A percentile compares a stretch with the other conserved stretches of the same genome.
Conservation (phyloP, 2,329 filamentous ascomycete species). For the Fusarium kyushuense region DNA sequence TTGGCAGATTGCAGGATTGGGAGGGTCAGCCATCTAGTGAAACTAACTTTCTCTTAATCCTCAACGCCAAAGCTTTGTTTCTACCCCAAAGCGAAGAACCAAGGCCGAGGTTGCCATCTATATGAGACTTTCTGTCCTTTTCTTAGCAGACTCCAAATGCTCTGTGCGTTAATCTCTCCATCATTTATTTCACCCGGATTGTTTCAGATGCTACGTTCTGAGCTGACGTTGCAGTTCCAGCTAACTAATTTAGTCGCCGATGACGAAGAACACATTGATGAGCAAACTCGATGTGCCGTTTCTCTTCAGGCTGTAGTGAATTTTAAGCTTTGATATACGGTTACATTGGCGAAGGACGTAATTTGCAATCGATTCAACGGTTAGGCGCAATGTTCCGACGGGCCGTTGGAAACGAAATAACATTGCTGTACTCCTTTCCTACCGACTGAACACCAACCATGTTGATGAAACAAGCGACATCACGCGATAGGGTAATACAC, state of each 20-base stretch:
- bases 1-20: constrained; percentile 7
- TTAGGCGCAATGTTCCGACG: not conserved
- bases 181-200: constrained; percentile 17
- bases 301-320: not conserved
- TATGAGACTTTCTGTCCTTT: constrained; percentile 14
- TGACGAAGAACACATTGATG: not conserved
- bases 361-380: constrained; percentile 2
- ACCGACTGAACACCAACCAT: not conserved
- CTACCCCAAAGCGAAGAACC: not conserved
- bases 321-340: not conserved
- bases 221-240: constrained; percentile 4
- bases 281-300: not conserved
- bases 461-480: constrained; percentile 18
- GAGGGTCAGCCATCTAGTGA: not conserved
- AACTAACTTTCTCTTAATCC: constrained; percentile 3
- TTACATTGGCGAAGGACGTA: not conserved
- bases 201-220: constrained; percentile 20
- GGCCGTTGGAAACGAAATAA: not conserved
- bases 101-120: constrained; percentile 6
- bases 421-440: not conserved
- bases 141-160: not conserved
- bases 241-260: not conserved
- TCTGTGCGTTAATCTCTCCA: constrained; percentile 9
- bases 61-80: not conserved
- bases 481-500: not conserved